A percentile compares a stretch with the other conserved stretches of the same genome.
phyloP scores from a whole-genome alignment of 2,329 filamentous ascomycete genomes.

The Sporothrix brasiliensis region DNA sequence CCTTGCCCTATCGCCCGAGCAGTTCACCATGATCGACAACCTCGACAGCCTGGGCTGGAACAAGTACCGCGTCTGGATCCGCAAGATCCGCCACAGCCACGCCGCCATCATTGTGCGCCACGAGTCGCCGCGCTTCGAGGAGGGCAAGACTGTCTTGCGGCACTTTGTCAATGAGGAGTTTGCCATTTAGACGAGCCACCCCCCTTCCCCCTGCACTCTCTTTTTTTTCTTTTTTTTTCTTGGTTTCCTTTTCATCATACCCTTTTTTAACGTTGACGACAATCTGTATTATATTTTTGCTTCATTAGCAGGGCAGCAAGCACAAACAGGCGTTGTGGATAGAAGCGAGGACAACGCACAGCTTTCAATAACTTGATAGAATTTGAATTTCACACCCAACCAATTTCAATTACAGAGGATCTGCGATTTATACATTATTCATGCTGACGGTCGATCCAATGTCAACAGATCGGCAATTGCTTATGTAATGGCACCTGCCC shows the following conservation, averaged over 20 bases:
- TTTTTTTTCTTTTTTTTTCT: neutral
- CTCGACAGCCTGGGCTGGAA: conserved; percentile 68
- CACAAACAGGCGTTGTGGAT: neutral
- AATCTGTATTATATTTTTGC: conserved; percentile 13
- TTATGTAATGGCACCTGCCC: neutral
- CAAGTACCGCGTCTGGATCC: conserved; percentile 73
- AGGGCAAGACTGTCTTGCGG: conserved; percentile 74
- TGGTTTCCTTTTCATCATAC: neutral
- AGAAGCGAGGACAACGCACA: neutral
- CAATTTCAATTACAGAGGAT: neutral
- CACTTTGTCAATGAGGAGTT: conserved; percentile 85
- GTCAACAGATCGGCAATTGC: neutral
- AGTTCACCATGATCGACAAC: conserved; percentile 82
- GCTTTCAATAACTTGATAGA: conserved; percentile 16
- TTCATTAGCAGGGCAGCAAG: conserved; percentile 2
- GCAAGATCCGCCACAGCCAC: conserved; percentile 77
- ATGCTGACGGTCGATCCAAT: too few species aligned
- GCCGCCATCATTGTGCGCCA: conserved; percentile 85
- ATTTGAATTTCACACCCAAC: neutral
- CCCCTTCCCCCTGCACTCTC: neutral
- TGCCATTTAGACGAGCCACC: conserved; percentile 50
- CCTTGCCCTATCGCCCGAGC: conserved; percentile 74
- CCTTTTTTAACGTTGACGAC: neutral
- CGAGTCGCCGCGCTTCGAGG: conserved; percentile 67
- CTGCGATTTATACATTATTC: neutral